Evolutionary conservation across 805 yeast species (phyloP), one percentile per base, ranked within the genome.

Genomic region (Candida quercuum): DNA sequence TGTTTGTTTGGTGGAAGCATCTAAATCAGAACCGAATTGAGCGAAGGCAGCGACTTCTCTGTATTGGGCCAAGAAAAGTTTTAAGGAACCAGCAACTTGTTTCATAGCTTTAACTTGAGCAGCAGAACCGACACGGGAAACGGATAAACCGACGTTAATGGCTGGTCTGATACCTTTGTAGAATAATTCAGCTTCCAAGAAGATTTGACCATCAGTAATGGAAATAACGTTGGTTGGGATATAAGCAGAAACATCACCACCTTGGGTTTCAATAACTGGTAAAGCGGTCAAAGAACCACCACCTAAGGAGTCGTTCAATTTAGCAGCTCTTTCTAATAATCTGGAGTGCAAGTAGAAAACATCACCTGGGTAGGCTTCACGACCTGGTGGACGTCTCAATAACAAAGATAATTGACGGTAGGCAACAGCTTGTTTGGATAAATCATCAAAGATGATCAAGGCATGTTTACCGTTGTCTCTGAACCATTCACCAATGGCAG

Each of bases 1-100:
- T 64, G 99, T 93, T 78, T 88, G 97, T 79, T 91, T 93, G 72
- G 99, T 93, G 46, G 97, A 88, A 59, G 99, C 98, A 74, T 93
- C 99, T 71, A 93, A 81, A 75, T 93, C 99, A 58, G 99, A 93
- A 83, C 99, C 99, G 81, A 93, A 93, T 81, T 93, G 99, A 62
- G 99, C 99, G 72, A 93, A 93, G 63, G 99, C 99, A 68, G 99
- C 99, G 61, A 93, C 99, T 83, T 93, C 99, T 87, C 99, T 89
- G 86, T 93, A 93, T 80, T 93, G 99, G 62, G 99, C 99, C 81
- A 93, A 86, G 96, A 88, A 93, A 72, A 93, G 86, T 75, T 93
- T 93, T 76, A 93, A 85, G 58, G 99, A 93, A 84, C 99, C 99
- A 58, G 99, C 99, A 73, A 93, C 98, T 81, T 93, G 98, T 77